A percentile compares a stretch with the other conserved stretches of the same genome.
phyloP scores from a whole-genome alignment of 2,329 filamentous ascomycete species.

The Fusarium staphyleae region DNA sequence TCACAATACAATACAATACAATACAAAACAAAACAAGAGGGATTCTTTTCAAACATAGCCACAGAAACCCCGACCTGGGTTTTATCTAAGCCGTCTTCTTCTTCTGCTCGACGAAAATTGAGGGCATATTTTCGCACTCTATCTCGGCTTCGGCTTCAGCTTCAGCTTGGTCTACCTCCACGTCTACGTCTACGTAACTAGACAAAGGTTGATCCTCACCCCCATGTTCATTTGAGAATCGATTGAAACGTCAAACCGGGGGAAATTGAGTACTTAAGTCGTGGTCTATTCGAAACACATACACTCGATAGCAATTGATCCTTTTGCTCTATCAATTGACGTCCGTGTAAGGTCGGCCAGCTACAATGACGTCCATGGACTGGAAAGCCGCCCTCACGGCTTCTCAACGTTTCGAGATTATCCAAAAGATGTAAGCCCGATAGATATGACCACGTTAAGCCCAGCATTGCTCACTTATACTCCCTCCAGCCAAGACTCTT shows the following conservation, averaged over 20 bases:
- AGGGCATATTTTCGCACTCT: constrained; percentile 10
- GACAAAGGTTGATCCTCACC: constrained; percentile 16
- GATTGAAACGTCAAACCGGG: constrained; percentile 4
- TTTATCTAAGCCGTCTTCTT: background rate
- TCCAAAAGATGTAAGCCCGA: constrained; percentile 56
- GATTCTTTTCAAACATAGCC: no score
- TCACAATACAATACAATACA: no score
- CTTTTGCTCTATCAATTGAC: background rate
- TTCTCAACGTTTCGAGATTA: constrained; percentile 66
- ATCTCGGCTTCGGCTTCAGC: constrained; percentile 8
- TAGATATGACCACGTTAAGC: background rate
- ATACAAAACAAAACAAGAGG: no score
- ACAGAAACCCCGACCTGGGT: no score
- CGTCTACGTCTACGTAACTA: constrained; percentile 24
- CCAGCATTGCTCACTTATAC: background rate
- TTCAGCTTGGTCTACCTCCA: constrained; percentile 7
- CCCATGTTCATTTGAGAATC: constrained; percentile 3
- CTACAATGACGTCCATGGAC: constrained; percentile 23
- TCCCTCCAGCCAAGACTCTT: constrained; percentile 41
- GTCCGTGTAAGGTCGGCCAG: no score
- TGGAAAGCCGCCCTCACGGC: constrained; percentile 65
- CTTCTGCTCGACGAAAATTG: constrained; percentile 31
- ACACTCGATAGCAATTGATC: constrained; percentile 10
- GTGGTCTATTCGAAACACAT: background rate
- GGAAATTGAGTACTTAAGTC: background rate